A percentile compares a stretch with the other conserved stretches of the same genome.
These are phyloP conservation scores for Sanghuangporus weigelae DNA, from an alignment of 1,284 basidiomycete genomes.

Conservation along the genomic window DNA sequence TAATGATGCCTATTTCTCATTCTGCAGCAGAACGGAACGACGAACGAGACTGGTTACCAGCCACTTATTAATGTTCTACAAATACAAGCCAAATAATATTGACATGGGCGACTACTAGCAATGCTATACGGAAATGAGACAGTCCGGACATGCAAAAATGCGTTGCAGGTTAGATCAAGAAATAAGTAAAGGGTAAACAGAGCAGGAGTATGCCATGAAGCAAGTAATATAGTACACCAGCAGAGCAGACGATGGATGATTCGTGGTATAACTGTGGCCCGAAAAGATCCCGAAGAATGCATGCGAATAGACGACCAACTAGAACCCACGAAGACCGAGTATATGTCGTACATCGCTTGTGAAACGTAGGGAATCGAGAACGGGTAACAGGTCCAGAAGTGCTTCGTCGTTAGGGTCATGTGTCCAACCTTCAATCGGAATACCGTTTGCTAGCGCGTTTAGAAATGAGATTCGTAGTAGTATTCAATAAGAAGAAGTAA, in stretches of 20 bases:
- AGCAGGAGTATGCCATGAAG: not conserved
- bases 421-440: slow-evolving; percentile 99
- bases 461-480: not conserved
- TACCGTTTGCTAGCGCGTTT: slow-evolving; percentile 75
- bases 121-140: not conserved
- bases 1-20: not conserved
- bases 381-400: slow-evolving; percentile 89
- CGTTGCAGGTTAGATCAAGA: slow-evolving; percentile 10
- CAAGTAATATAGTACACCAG: slow-evolving; percentile 9
- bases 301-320: not conserved
- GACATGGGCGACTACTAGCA: slow-evolving; percentile 9
- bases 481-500: slow-evolving; percentile 15
- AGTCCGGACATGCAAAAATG: slow-evolving; percentile 3
- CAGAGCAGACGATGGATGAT: not conserved
- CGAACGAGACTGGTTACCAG: not conserved
- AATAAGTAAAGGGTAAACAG: slow-evolving; percentile 1
- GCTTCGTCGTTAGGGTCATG: slow-evolving; percentile 97
- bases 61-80: slow-evolving; percentile 1
- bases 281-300: slow-evolving; percentile 3
- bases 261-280: not conserved
- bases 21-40: not conserved
- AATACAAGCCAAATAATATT: slow-evolving; percentile 9
- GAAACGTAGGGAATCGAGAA: slow-evolving; percentile 93
- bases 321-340: slow-evolving; percentile 74
- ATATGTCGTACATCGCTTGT: slow-evolving; percentile 93